Conservation (phyloP, 768 basidiomycete genomes). For the Podaxis sp. region DNA sequence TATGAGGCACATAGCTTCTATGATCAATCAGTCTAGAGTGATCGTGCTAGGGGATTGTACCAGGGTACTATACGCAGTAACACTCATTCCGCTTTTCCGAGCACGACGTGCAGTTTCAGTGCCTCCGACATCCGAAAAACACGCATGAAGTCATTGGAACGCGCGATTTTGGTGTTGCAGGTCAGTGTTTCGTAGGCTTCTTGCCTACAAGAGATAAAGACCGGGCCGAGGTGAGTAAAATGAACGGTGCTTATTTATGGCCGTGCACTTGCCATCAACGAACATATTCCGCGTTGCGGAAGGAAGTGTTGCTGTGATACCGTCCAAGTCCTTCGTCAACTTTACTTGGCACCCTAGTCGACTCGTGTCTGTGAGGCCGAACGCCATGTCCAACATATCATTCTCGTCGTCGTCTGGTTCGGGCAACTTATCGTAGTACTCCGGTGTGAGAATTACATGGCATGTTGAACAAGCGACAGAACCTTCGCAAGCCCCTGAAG, state of each 20-base stretch:
- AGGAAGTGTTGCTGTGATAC: slow-evolving; percentile 81
- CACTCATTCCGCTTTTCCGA: not conserved
- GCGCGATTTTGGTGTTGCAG: not conserved
- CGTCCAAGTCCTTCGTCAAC: slow-evolving; percentile 80
- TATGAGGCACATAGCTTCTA: not conserved
- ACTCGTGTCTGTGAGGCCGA: slow-evolving; percentile 93
- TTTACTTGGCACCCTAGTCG: slow-evolving; percentile 76
- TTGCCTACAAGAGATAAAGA: slow-evolving; percentile 10
- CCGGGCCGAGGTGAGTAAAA: not conserved
- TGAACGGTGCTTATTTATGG: not conserved
- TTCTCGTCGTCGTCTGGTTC: slow-evolving; percentile 99
- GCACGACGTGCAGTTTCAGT: not conserved
- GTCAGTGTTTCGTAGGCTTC: slow-evolving; percentile 15
- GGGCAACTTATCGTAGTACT: slow-evolving; percentile 82
- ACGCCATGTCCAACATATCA: slow-evolving; percentile 98
- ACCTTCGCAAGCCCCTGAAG: slow-evolving; percentile 90
- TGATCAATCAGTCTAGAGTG: not conserved
- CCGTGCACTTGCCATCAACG: slow-evolving; percentile 71
- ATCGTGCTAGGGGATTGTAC: not conserved
- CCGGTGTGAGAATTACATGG: slow-evolving; percentile 82
- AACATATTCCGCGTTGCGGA: slow-evolving; percentile 97
- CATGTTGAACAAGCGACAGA: slow-evolving; percentile 98
- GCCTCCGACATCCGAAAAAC: not conserved
- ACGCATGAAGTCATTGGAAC: not conserved
- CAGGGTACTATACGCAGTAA: not conserved